These are phyloP conservation scores for Zasmidium cellare DNA, from an alignment of 2,329 filamentous ascomycete genomes.

Conservation along the genomic window DNA sequence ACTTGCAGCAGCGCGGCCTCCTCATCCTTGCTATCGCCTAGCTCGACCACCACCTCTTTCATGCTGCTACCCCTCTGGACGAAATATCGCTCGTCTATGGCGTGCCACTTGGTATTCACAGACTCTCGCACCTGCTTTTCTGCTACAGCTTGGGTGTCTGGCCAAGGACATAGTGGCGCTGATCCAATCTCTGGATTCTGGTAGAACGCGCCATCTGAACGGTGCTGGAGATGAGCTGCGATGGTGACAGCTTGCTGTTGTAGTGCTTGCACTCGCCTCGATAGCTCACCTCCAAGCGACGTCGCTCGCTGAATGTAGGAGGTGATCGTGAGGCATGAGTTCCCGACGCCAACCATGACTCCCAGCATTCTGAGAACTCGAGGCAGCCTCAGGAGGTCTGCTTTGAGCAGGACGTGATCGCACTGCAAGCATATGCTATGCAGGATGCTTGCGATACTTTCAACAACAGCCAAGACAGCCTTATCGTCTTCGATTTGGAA, in stretches of 20 bases:
- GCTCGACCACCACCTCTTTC: conserved; percentile 45
- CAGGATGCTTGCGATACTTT: conserved; percentile 15
- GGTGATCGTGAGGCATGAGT: conserved; percentile 12
- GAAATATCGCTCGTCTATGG: conserved; percentile 46
- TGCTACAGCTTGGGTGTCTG: conserved; percentile 25
- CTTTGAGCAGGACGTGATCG: conserved; percentile 6
- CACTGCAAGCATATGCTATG: conserved; percentile 19
- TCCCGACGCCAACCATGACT: conserved; percentile 18
- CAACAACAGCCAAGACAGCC: conserved; percentile 33
- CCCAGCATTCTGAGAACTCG: conserved; percentile 13
- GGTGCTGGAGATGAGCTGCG: conserved; percentile 6
- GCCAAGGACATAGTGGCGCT: conserved; percentile 8
- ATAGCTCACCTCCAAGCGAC: conserved; percentile 4
- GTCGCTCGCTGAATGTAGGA: conserved; percentile 16
- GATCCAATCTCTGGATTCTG: not conserved
- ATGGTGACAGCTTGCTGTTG: conserved; percentile 2
- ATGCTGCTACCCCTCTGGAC: conserved; percentile 47
- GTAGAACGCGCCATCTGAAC: not conserved
- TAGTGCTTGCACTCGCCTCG: conserved; percentile 8
- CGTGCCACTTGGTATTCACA: conserved; percentile 49
- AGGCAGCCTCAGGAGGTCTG: conserved; percentile 15
- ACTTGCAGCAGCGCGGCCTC: conserved; percentile 4
- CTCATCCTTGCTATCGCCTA: conserved; percentile 26
- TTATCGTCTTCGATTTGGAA: conserved; percentile 43
- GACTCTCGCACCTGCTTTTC: conserved; percentile 46